A percentile compares a stretch with the other conserved stretches of the same genome.
phyloP scores from a whole-genome alignment of 352 stramenopile genomes.

The Globisporangium irregulare region DNA sequence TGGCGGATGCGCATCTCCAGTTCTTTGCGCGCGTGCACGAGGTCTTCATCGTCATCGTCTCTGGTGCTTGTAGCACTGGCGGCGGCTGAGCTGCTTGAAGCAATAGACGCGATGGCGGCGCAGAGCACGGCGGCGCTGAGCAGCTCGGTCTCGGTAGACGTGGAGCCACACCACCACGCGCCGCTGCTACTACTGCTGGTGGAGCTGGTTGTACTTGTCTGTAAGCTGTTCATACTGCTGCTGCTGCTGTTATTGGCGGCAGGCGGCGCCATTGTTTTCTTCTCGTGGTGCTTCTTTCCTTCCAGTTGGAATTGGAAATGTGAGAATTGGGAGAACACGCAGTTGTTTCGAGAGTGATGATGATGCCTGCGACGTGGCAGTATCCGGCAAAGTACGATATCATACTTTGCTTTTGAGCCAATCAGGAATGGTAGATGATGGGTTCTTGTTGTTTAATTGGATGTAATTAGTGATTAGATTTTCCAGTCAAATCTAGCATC shows the following conservation, averaged over 20 bases:
- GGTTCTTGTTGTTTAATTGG: too few species aligned
- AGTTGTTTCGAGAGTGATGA: not conserved
- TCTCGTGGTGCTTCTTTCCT: not conserved
- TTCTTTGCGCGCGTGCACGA: slow-evolving; percentile 23
- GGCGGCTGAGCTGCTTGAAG: slow-evolving; percentile 12
- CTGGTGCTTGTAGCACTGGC: slow-evolving; percentile 20
- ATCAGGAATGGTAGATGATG: not conserved
- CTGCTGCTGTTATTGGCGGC: not conserved
- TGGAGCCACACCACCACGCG: slow-evolving; percentile 50
- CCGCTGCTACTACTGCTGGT: slow-evolving; percentile 6
- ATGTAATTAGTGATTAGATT: too few species aligned
- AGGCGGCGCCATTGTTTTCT: slow-evolving; percentile 1
- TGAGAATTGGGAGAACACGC: not conserved
- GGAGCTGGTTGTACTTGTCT: not conserved
- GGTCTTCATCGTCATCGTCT: slow-evolving; percentile 10
- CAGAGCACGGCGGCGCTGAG: slow-evolving; percentile 76
- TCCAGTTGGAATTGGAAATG: not conserved
- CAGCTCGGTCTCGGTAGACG: slow-evolving; percentile 65
- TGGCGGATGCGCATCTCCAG: slow-evolving; percentile 57
- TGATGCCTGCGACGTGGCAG: not conserved
- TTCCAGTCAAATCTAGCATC: too few species aligned
- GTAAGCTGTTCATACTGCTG: not conserved
- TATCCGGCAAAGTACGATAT: not conserved
- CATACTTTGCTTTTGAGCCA: not conserved
- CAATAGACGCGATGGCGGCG: slow-evolving; percentile 36